Conservation (phyloP, 164 flowering plant species). For the Cinnamomum micranthum region DNA sequence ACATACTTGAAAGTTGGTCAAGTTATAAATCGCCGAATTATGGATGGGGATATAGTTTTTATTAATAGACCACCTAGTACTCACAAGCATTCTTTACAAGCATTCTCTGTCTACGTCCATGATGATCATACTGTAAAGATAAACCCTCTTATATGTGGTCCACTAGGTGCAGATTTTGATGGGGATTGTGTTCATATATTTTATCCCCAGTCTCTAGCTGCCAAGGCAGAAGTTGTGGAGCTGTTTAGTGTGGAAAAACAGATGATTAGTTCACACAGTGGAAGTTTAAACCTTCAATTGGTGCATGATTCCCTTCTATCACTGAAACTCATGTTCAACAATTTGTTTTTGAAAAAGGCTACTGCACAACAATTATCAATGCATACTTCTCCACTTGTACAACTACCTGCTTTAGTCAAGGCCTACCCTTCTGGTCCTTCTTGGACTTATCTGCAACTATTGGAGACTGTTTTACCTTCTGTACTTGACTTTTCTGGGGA, state of each 20-base stretch:
- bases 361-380: constrained; percentile 66
- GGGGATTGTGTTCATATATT: constrained; percentile 90
- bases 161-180: constrained; percentile 93
- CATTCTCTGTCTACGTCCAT: constrained; percentile 73
- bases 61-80: constrained; percentile 95
- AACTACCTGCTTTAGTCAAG: constrained; percentile 57
- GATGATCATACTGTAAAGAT: constrained; percentile 84
- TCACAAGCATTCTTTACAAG: constrained; percentile 94
- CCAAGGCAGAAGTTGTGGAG: constrained; percentile 90
- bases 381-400: constrained; percentile 44
- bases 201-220: constrained; percentile 86
- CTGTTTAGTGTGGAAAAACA: constrained; percentile 88
- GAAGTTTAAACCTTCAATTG: constrained; percentile 68
- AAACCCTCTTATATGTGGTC: constrained; percentile 91
- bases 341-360: constrained; percentile 31
- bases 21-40: constrained; percentile 67
- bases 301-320: constrained; percentile 74
- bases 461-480: constrained; percentile 59
- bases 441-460: constrained; percentile 72
- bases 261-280: constrained; percentile 84
- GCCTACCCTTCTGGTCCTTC: constrained; percentile 24
- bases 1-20: constrained; percentile 70
- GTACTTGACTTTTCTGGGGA: constrained; percentile 52
- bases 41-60: constrained; percentile 94
- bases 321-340: constrained; percentile 52